Conservation (phyloP, 176 grass and related monocot genomes). For the Triticum dicoccoides region DNA sequence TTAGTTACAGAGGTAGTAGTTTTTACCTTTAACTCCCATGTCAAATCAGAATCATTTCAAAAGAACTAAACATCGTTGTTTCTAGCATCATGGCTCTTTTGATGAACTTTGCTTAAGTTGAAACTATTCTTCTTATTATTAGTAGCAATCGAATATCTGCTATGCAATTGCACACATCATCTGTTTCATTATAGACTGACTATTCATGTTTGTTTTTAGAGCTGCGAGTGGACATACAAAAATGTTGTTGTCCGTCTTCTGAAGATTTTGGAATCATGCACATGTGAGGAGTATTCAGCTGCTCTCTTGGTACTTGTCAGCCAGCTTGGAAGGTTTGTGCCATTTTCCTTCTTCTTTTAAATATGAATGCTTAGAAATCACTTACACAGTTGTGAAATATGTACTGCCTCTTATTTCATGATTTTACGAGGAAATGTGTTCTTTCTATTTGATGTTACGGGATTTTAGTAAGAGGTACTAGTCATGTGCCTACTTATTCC, state of each 20-base stretch:
- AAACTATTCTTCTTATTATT: background rate
- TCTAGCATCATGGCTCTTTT: background rate
- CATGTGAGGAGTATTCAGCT: conserved; percentile 60
- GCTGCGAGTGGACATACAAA: conserved; percentile 68
- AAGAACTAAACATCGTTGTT: conserved; percentile 1
- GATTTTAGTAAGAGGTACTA: background rate
- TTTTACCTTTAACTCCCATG: background rate
- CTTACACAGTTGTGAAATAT: background rate
- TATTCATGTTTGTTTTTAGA: conserved; percentile 47
- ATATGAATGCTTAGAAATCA: conserved; percentile 11
- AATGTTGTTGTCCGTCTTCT: conserved; percentile 60
- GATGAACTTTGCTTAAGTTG: background rate
- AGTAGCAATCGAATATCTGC: conserved; percentile 12
- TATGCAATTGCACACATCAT: background rate
- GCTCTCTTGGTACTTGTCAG: conserved; percentile 70
- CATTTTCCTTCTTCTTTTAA: background rate
- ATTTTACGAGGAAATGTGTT: background rate
- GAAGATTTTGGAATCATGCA: conserved; percentile 59
- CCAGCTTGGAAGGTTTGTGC: conserved; percentile 75
- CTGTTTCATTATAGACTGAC: conserved; percentile 15
- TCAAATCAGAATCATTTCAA: background rate
- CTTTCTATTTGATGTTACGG: background rate
- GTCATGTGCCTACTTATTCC: background rate
- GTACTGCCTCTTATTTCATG: background rate
- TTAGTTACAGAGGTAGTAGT: background rate